Evolutionary conservation across 1,284 basidiomycete genomes (phyloP).

Genomic region (Polyporus tsugae): DNA sequence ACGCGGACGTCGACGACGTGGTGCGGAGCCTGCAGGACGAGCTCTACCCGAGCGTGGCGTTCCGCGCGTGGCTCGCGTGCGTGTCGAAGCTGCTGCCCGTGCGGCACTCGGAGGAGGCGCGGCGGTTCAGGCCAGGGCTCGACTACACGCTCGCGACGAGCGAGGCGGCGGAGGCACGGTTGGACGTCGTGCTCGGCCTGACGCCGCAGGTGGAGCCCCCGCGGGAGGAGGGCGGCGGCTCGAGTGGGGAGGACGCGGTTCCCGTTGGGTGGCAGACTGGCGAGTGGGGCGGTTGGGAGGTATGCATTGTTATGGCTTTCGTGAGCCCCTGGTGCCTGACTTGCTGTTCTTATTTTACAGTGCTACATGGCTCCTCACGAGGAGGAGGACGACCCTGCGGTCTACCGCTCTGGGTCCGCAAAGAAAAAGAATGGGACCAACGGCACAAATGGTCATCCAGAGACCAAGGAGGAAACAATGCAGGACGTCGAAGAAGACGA

Average conservation of each 20-base stretch:
- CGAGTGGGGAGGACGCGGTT: conserved; percentile 42
- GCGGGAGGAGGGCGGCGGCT: conserved; percentile 43
- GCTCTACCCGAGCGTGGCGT: conserved; percentile 85
- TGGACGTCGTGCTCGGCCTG: conserved; percentile 92
- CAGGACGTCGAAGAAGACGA: conserved; percentile 41
- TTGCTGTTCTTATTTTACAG: conserved; percentile 44
- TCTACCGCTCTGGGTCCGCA: conserved; percentile 79
- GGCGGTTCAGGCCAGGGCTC: conserved; percentile 91
- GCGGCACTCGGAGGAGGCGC: conserved; percentile 78
- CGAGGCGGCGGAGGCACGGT: conserved; percentile 81
- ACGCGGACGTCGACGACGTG: conserved; percentile 62
- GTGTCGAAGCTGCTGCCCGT: conserved; percentile 84
- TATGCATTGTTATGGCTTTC: conserved; percentile 42
- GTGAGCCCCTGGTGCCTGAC: conserved; percentile 16
- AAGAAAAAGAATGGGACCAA: conserved; percentile 45
- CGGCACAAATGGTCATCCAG: conserved; percentile 42
- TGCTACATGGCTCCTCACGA: conserved; percentile 96
- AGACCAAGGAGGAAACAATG: conserved; percentile 26
- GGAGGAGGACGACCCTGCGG: conserved; percentile 93
- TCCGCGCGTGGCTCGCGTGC: conserved; percentile 89
- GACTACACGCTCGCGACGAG: conserved; percentile 96
- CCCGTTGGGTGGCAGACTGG: conserved; percentile 75
- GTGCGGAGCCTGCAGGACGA: conserved; percentile 74
- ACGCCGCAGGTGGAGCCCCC: conserved; percentile 74
- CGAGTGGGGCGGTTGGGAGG: conserved; percentile 96